Percentiles rank a stretch among this genome's conserved stretches.
These are phyloP conservation scores for Leccinum subfulvum DNA, from an alignment of 1,284 basidiomycete species.

Conservation along the genomic window DNA sequence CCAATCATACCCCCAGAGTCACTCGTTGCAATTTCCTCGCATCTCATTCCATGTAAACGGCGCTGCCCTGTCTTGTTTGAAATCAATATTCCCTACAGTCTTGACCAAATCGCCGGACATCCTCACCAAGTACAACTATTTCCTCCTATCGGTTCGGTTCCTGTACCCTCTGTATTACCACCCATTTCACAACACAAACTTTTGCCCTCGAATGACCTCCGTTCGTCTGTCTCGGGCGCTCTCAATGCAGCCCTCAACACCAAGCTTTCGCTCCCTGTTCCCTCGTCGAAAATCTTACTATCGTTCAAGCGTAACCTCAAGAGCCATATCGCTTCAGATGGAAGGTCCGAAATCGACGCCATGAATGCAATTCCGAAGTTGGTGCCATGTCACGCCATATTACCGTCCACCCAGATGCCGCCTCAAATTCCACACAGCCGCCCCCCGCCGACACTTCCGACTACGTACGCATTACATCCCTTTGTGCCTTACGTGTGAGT, in stretches of 20 bases:
- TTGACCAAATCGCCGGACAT: conserved; percentile 39
- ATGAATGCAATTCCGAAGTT: conserved; percentile 1
- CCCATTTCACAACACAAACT: conserved; percentile 22
- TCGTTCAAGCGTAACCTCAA: conserved; percentile 29
- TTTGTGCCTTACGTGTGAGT: conserved; percentile 22
- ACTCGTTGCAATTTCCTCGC: conserved; percentile 55
- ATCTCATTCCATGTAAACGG: conserved; percentile 36
- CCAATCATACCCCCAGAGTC: conserved; percentile 65
- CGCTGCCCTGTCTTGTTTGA: conserved; percentile 49
- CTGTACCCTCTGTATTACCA: conserved; percentile 12
- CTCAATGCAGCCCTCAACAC: conserved; percentile 47
- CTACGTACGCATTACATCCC: conserved; percentile 21
- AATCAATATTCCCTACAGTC: conserved; percentile 40
- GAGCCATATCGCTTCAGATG: conserved; percentile 1
- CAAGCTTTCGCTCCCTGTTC: conserved; percentile 30
- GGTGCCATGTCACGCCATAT: not conserved
- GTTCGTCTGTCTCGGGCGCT: conserved; percentile 39
- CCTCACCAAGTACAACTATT: conserved; percentile 22
- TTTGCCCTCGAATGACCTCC: conserved; percentile 29
- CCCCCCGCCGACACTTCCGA: conserved; percentile 14
- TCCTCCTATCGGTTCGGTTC: conserved; percentile 12
- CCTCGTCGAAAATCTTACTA: conserved; percentile 21
- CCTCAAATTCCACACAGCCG: conserved; percentile 6
- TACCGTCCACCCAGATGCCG: not conserved
- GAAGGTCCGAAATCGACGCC: not conserved